A percentile compares a stretch with the other conserved stretches of the same genome.
Conservation (phyloP, 75 land plant species). For the Isoetes taiwanensis region DNA sequence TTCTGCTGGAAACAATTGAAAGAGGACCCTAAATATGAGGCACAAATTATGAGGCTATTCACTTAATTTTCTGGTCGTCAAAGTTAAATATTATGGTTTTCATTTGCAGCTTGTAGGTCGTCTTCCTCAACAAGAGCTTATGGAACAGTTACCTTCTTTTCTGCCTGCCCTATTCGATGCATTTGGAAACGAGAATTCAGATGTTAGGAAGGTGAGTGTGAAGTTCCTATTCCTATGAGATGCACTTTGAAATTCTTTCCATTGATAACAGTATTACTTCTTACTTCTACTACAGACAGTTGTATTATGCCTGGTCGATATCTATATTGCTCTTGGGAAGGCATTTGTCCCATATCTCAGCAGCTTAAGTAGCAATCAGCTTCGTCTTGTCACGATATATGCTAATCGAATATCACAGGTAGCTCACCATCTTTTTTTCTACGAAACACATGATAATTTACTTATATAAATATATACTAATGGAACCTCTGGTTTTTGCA, state of each 20-base stretch:
- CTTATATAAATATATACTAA: too few species aligned
- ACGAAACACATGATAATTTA: too few species aligned
- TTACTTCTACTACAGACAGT: slow-evolving; percentile 51
- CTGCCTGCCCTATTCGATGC: slow-evolving; percentile 94
- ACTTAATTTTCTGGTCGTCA: too few species aligned
- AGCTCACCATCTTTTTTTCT: background rate
- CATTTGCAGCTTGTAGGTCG: slow-evolving; percentile 86
- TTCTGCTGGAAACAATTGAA: background rate
- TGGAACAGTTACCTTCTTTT: slow-evolving; percentile 79
- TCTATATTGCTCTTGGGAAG: slow-evolving; percentile 92
- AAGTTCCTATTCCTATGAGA: background rate
- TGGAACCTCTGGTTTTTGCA: too few species aligned
- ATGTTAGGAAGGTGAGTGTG: slow-evolving; percentile 80
- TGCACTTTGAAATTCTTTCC: background rate
- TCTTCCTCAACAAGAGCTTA: slow-evolving; percentile 72
- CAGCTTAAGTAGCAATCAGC: slow-evolving; percentile 79
- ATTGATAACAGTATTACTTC: background rate
- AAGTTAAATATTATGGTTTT: too few species aligned
- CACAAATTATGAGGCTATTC: background rate
- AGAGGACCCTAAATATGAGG: background rate
- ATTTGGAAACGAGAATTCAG: slow-evolving; percentile 89
- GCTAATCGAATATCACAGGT: slow-evolving; percentile 94
- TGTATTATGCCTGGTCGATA: slow-evolving; percentile 92
- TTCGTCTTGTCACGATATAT: slow-evolving; percentile 85
- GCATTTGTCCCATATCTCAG: slow-evolving; percentile 88